phyloP scores from a whole-genome alignment of 345 rosid genomes.

The Salix purpurea region DNA sequence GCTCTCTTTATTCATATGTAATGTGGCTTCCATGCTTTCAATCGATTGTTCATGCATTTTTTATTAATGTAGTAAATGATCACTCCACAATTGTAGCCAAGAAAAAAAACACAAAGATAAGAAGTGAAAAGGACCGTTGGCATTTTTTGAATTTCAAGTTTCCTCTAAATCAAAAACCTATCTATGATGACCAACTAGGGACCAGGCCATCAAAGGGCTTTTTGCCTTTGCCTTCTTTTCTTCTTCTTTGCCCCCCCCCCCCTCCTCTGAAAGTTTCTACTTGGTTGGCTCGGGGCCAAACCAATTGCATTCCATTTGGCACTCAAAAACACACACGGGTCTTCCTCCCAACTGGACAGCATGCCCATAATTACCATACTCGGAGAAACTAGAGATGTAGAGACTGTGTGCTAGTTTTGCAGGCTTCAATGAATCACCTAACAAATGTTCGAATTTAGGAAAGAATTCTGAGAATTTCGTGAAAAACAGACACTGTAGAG shows the following conservation, averaged over 20 bases:
- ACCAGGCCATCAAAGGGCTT: not conserved
- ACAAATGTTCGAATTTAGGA: too few relatives aligned
- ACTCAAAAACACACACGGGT: not conserved
- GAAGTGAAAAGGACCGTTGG: conserved; percentile 29
- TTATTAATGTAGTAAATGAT: not conserved
- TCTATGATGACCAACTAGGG: conserved; percentile 1
- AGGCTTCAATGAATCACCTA: not conserved
- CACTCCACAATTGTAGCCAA: not conserved
- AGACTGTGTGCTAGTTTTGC: too few relatives aligned
- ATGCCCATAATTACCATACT: not conserved
- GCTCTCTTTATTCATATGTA: too few relatives aligned
- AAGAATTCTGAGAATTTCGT: too few relatives aligned
- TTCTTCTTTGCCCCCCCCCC: not conserved
- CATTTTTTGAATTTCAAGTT: conserved; percentile 44
- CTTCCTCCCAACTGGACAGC: not conserved
- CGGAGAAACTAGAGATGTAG: too few relatives aligned
- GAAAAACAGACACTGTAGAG: too few relatives aligned
- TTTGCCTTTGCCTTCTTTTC: not conserved
- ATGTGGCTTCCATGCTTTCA: not conserved
- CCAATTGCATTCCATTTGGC: not conserved
- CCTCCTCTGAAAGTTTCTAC: not conserved
- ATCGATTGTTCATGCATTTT: not conserved
- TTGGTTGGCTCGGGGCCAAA: not conserved
- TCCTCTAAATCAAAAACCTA: not conserved
- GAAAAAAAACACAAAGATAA: not conserved